A percentile compares a stretch with the other conserved stretches of the same genome.
These are phyloP conservation scores for Gynostemma pentaphyllum DNA, from an alignment of 306 rosid species.

Conservation along the genomic window DNA sequence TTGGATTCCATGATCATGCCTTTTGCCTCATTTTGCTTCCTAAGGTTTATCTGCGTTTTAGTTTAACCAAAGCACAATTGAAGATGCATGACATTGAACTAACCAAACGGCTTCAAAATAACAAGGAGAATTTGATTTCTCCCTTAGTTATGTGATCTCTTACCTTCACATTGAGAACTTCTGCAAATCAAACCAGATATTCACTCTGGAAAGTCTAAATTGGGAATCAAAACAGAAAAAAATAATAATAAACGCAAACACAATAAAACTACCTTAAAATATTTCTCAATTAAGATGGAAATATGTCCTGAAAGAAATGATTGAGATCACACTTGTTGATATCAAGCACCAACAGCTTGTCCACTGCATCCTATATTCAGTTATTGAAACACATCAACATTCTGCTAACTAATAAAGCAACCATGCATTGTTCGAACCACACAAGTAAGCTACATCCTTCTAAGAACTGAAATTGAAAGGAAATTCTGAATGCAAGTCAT, in stretches of 20 bases:
- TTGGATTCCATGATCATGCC: too few relatives aligned
- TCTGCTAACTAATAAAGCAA: neutral
- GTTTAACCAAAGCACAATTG: too few relatives aligned
- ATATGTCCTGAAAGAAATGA: constrained; percentile 51
- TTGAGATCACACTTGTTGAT: constrained; percentile 42
- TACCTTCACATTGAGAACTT: neutral
- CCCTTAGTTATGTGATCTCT: too few relatives aligned
- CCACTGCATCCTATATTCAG: constrained; percentile 51
- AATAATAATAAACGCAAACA: neutral
- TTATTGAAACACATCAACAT: neutral
- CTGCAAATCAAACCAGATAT: neutral
- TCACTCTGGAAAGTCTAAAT: neutral
- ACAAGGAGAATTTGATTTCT: too few relatives aligned
- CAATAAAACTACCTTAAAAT: constrained; percentile 3
- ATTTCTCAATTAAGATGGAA: constrained; percentile 24
- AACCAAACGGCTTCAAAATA: neutral
- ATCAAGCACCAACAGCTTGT: constrained; percentile 64
- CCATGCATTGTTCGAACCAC: neutral
- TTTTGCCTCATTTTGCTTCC: too few relatives aligned
- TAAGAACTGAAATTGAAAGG: constrained; percentile 1
- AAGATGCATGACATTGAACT: too few relatives aligned
- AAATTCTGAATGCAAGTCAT: neutral
- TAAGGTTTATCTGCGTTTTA: too few relatives aligned
- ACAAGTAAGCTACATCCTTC: neutral
- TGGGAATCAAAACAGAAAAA: neutral